These are phyloP conservation scores for Verticillium tricorpus DNA, from an alignment of 2,329 filamentous ascomycete species.

Conservation along the genomic window DNA sequence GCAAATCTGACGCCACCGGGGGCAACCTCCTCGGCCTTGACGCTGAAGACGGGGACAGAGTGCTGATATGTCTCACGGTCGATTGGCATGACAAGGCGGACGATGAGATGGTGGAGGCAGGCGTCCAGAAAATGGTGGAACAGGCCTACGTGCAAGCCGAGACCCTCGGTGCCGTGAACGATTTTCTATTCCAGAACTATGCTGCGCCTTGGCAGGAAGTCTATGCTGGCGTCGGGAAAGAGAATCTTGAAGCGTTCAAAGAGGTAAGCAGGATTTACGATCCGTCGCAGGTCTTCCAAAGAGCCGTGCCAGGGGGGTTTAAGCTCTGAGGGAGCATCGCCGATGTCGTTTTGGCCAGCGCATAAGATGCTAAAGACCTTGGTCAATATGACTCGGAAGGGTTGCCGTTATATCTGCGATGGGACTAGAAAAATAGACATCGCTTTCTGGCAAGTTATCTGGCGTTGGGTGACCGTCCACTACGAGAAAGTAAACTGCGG, in stretches of 20 bases:
- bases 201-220: slow-evolving; percentile 31
- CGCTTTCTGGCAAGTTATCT: too few relatives aligned
- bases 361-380: too few relatives aligned
- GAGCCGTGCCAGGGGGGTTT: slow-evolving; percentile 4
- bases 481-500: too few relatives aligned
- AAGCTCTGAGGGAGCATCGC: not conserved
- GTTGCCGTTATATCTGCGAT: too few relatives aligned
- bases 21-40: slow-evolving; percentile 31
- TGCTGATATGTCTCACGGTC: slow-evolving; percentile 14
- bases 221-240: slow-evolving; percentile 29
- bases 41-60: slow-evolving; percentile 18
- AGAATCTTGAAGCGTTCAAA: slow-evolving; percentile 22
- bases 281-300: slow-evolving; percentile 4
- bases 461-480: too few relatives aligned
- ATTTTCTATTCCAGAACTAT: slow-evolving; percentile 30
- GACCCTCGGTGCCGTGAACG: slow-evolving; percentile 7
- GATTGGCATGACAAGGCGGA: slow-evolving; percentile 16
- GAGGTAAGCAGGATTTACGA: slow-evolving; percentile 8
- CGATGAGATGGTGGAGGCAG: slow-evolving; percentile 14
- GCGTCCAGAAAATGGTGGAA: slow-evolving; percentile 12
- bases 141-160: slow-evolving; percentile 12
- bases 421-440: too few relatives aligned
- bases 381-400: too few relatives aligned
- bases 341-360: too few relatives aligned
- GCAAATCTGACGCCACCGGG: slow-evolving; percentile 17